phyloP scores from a whole-genome alignment of 345 rosid genomes.

The Euphorbia lathyris region DNA sequence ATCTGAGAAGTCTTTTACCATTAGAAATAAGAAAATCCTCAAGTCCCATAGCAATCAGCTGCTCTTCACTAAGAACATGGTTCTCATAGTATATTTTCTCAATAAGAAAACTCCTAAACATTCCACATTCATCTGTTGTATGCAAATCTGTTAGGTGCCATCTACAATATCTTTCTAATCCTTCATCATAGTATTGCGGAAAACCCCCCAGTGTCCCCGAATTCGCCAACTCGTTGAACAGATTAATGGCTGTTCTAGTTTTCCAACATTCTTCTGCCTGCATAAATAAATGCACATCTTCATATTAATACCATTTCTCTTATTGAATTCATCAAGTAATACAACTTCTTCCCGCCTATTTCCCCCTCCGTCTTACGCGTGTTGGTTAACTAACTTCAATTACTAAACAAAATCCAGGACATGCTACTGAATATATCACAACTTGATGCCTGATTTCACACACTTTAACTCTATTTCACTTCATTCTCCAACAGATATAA shows the following conservation, averaged over 20 bases:
- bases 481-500: too few species aligned
- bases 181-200: background rate
- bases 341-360: too few species aligned
- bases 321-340: too few species aligned
- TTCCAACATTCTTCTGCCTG: slow-evolving; percentile 6
- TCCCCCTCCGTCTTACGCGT: too few species aligned
- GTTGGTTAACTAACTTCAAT: too few species aligned
- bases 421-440: too few species aligned
- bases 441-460: too few species aligned
- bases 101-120: slow-evolving; percentile 2
- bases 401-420: too few species aligned
- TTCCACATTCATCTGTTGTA: slow-evolving; percentile 11
- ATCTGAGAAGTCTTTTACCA: slow-evolving; percentile 5
- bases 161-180: slow-evolving; percentile 1
- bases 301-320: too few species aligned
- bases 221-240: slow-evolving; percentile 12
- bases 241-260: slow-evolving; percentile 6
- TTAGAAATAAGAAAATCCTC: slow-evolving; percentile 14
- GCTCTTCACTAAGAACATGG: slow-evolving; percentile 7
- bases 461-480: too few species aligned
- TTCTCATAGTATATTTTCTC: background rate
- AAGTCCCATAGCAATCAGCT: slow-evolving; percentile 11
- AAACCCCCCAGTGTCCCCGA: background rate
- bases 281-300: background rate
- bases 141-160: slow-evolving; percentile 14